Base-by-base conservation (phyloP, 2,329 filamentous ascomycete species). In the Massarina eburnea region DNA sequence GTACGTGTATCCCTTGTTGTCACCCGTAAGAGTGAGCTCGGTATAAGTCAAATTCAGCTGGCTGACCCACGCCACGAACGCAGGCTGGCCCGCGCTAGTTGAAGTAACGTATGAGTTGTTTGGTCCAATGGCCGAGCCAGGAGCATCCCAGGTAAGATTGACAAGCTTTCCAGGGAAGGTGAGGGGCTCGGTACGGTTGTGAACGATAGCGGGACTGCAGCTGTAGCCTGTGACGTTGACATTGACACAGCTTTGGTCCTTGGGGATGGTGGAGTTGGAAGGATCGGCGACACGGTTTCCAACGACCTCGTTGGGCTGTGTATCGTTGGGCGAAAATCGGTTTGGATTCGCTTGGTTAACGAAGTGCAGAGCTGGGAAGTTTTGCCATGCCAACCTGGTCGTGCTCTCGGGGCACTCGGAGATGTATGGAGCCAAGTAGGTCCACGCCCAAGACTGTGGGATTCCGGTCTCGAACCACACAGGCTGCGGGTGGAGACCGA, bases 371-470 rank as follows among this genome's bases (percentile, higher is more conserved):
- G 80, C 78, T 0, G 89, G 89, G 73, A 89, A 91, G 74, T 95
- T 95, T 66, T 92, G 86, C 89, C 89, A 95, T 19, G 83, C 79
- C 22, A 95, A 75, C 6, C 88, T 82, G 1, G 88, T 92, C 55
- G 85, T 83, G 65, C 86, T 82, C 34, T 71, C 73, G 0, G 89
- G 89, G 67, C 89, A 95, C 4, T 79, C 85, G 27, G 81, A 84
- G 67, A 95, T 91, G 70, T 91, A 91, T 0, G 88, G 89, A 0
- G 89, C 88, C 4, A 94, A 76, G 18, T 89, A 77, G 0, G 88
- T 87, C 89, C 89, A 95, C 0, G 84, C 82, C 88, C 89, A 95
- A 0, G 85, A 89, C 67, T 95, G 89, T 0, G 88, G 89, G 19
- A 92, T 84, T 30, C 88, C 88, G 5, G 83, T 77, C 59, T 89